Conservation (phyloP, 345 rosid species). For the Abelmoschus esculentus region DNA sequence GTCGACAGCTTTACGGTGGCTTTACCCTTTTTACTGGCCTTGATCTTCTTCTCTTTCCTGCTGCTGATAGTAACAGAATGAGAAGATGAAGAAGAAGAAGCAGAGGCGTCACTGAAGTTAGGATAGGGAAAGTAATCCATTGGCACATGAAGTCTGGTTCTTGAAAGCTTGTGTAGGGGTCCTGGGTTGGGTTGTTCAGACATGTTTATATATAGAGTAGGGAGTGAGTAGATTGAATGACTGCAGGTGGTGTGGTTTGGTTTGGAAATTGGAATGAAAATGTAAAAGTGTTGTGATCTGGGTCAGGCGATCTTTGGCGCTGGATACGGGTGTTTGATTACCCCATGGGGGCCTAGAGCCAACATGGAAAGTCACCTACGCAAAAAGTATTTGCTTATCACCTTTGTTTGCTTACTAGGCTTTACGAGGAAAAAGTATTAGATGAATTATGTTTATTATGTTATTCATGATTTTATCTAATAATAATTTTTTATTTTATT, state of each 20-base stretch:
- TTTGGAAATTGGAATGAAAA: background rate
- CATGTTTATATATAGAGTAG: too few species aligned
- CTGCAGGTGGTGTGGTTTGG: conserved; percentile 1
- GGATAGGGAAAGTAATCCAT: conserved; percentile 22
- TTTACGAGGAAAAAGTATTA: background rate
- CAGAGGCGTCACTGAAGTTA: conserved; percentile 17
- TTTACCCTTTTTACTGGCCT: conserved; percentile 14
- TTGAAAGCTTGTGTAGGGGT: conserved; percentile 3
- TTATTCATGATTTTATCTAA: too few species aligned
- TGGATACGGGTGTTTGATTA: conserved; percentile 40
- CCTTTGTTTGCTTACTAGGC: conserved; percentile 8
- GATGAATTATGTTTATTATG: too few species aligned
- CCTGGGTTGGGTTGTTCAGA: too few species aligned
- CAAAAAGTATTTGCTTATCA: conserved; percentile 1
- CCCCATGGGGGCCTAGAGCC: conserved; percentile 16
- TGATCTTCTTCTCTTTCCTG: conserved; percentile 21
- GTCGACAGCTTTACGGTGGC: conserved; percentile 50
- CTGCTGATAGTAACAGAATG: background rate
- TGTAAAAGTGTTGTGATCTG: conserved; percentile 20
- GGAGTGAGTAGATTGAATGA: too few species aligned
- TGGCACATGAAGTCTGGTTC: background rate
- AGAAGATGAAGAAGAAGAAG: conserved; percentile 16
- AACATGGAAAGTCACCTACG: conserved; percentile 14
- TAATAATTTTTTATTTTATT: too few species aligned
- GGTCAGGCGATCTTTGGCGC: conserved; percentile 36